Conservation (phyloP, 164 flowering plant species). For the Chloranthus sessilifolius region DNA sequence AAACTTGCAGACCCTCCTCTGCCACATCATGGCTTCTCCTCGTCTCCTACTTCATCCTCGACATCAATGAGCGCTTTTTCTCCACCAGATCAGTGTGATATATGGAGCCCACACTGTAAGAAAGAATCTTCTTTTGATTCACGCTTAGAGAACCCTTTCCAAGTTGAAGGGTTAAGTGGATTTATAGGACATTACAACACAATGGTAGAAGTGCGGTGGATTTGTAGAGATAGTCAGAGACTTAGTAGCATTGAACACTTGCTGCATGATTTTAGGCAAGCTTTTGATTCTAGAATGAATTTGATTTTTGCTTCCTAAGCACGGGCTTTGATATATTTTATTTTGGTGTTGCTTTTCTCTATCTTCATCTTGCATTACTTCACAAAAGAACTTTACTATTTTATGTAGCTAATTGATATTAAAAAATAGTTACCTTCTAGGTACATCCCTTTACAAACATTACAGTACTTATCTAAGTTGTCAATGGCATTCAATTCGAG, state of each 20-base stretch:
- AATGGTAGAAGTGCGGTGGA: conserved; percentile 77
- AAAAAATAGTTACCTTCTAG: too few species aligned
- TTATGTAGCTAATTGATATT: too few species aligned
- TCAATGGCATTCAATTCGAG: too few species aligned
- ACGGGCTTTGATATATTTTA: too few species aligned
- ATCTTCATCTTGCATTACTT: too few species aligned
- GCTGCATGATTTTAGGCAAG: conserved; percentile 73
- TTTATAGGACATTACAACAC: conserved; percentile 92
- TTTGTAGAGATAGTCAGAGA: conserved; percentile 62
- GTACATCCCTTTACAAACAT: too few species aligned
- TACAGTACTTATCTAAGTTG: too few species aligned
- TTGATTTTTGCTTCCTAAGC: neutral
- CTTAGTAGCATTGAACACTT: conserved; percentile 50
- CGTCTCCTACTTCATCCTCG: conserved; percentile 73
- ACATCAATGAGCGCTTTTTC: conserved; percentile 74
- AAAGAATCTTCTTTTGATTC: conserved; percentile 73
- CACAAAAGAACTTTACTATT: too few species aligned
- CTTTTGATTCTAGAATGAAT: neutral
- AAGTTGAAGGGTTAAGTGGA: conserved; percentile 71
- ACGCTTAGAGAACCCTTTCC: conserved; percentile 71
- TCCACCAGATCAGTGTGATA: conserved; percentile 58
- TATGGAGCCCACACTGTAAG: conserved; percentile 77
- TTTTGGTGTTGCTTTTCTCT: too few species aligned
- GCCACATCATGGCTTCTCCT: conserved; percentile 46
- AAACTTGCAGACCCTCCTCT: conserved; percentile 72